Percentiles rank a stretch among this genome's conserved stretches.
phyloP scores from a whole-genome alignment of 2,329 filamentous ascomycete genomes.

The Ceratocystis ficicola region DNA sequence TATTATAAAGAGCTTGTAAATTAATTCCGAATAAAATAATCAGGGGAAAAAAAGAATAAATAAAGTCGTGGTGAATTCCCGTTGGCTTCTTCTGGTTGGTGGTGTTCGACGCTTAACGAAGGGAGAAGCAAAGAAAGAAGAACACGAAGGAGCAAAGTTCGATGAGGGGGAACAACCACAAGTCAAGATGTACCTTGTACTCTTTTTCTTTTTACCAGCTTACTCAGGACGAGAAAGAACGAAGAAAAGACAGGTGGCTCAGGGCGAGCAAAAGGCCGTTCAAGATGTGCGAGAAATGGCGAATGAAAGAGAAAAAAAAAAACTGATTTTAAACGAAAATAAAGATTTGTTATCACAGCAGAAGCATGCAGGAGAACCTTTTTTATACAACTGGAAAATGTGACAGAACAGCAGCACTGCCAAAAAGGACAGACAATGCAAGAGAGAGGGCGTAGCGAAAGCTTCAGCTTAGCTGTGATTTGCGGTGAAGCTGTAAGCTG shows the following conservation, averaged over 20 bases:
- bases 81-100: not conserved
- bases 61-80: not conserved
- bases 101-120: not conserved
- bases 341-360: not conserved
- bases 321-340: not conserved
- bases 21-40: not conserved
- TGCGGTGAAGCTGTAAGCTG: not conserved
- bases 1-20: too few relatives aligned
- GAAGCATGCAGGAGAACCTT: conserved; percentile 1
- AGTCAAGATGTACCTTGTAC: conserved; percentile 11
- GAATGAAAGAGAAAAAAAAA: not conserved
- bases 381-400: conserved; percentile 8
- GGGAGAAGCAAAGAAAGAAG: not conserved
- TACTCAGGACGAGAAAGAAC: not conserved
- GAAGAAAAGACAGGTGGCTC: conserved; percentile 8
- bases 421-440: conserved; percentile 2
- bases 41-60: conserved; percentile 3
- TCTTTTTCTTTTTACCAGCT: not conserved
- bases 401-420: conserved; percentile 8
- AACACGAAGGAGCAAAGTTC: not conserved
- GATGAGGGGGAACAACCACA: not conserved
- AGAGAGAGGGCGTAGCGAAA: not conserved
- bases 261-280: not conserved
- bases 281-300: not conserved
- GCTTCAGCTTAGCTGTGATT: not conserved